phyloP scores from a whole-genome alignment of 305 asterid species.

The Withania somnifera region DNA sequence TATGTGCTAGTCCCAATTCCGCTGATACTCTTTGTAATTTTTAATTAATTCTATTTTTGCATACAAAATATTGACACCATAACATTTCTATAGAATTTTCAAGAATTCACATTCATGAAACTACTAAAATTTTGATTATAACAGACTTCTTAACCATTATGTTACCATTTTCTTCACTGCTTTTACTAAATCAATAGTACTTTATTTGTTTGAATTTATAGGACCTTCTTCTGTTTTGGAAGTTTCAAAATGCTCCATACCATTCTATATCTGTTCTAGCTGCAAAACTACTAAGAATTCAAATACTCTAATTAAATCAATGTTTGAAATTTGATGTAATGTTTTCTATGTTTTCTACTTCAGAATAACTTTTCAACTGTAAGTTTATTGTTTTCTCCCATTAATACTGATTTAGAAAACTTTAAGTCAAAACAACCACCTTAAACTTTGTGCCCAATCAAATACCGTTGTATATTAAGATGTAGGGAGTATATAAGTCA shows the following conservation, averaged over 20 bases:
- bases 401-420: neutral
- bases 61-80: neutral
- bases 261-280: neutral
- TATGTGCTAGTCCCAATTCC: neutral
- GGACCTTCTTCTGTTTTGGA: neutral
- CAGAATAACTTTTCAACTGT: neutral
- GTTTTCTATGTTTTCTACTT: neutral
- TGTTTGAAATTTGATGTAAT: neutral
- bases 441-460: neutral
- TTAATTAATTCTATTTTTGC: neutral
- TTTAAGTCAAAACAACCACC: neutral
- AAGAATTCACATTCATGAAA: neutral
- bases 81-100: neutral
- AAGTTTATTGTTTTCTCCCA: neutral
- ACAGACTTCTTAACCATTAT: neutral
- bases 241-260: neutral
- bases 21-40: neutral
- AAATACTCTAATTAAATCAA: neutral
- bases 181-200: neutral
- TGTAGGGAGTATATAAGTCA: neutral
- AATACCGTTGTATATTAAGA: neutral
- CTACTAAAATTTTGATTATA: neutral
- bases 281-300: neutral
- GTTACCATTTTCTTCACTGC: neutral
- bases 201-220: neutral